Conservation (phyloP, 805 yeast genomes). For the Jamesozyma lodderae region DNA sequence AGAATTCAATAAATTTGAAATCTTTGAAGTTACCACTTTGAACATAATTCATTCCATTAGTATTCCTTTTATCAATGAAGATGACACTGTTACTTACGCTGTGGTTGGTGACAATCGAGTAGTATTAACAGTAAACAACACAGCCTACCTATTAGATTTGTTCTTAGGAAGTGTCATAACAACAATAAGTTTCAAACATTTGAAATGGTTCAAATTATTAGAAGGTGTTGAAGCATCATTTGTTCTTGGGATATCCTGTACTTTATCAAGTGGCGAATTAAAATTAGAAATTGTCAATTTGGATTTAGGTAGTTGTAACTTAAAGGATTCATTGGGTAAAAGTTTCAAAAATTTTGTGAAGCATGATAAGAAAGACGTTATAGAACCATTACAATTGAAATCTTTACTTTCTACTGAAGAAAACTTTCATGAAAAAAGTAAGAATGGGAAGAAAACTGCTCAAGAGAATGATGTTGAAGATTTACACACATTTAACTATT, state of each 20-base stretch:
- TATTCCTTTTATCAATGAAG: conserved; percentile 19
- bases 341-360: conserved; percentile 28
- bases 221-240: conserved; percentile 8
- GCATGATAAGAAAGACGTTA: neutral
- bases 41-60: conserved; percentile 7
- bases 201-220: conserved; percentile 8
- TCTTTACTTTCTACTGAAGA: conserved; percentile 14
- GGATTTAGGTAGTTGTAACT: conserved; percentile 57
- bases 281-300: conserved; percentile 31
- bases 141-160: conserved; percentile 24
- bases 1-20: conserved; percentile 2
- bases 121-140: conserved; percentile 22
- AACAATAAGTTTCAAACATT: conserved; percentile 1
- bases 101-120: conserved; percentile 26
- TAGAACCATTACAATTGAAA: conserved; percentile 15
- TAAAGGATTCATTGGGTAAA: conserved; percentile 64
- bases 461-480: conserved; percentile 4
- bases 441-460: conserved; percentile 3
- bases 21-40: conserved; percentile 8
- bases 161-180: conserved; percentile 10
- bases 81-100: conserved; percentile 16
- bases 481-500: conserved; percentile 18
- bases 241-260: conserved; percentile 7
- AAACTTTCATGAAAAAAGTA: conserved; percentile 5
- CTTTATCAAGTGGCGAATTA: conserved; percentile 4